These are phyloP conservation scores for Aspergillus sp. DNA, from an alignment of 2,329 filamentous ascomycete species.

Conservation along the genomic window DNA sequence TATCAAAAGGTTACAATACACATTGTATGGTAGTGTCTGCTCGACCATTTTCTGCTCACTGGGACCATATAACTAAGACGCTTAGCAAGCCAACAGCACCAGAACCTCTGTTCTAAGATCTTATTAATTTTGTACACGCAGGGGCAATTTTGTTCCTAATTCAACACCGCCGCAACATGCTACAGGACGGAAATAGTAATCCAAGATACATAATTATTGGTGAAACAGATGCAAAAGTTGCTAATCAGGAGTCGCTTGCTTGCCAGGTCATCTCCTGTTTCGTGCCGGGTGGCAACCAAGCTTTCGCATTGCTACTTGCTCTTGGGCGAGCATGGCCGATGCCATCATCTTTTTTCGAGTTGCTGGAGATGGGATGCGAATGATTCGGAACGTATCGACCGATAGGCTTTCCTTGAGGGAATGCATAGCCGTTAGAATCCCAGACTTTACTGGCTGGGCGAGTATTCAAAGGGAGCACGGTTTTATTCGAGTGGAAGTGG, in stretches of 20 bases:
- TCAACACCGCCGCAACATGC: not conserved
- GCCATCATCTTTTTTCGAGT: slow-evolving; percentile 46
- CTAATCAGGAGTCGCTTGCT: slow-evolving; percentile 42
- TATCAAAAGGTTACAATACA: no score
- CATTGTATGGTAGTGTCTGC: no score
- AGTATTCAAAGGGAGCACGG: slow-evolving; percentile 66
- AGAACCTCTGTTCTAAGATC: not conserved
- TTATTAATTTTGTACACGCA: not conserved
- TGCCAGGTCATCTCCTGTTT: slow-evolving; percentile 85
- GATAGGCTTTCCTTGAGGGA: slow-evolving; percentile 26
- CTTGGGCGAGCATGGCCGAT: slow-evolving; percentile 43
- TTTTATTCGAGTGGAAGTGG: slow-evolving; percentile 62
- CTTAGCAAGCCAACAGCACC: no score
- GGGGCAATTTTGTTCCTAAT: not conserved
- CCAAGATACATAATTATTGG: slow-evolving; percentile 16
- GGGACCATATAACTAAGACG: no score
- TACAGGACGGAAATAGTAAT: not conserved
- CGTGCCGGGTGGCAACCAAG: slow-evolving; percentile 75
- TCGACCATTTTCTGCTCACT: no score
- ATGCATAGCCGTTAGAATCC: slow-evolving; percentile 38
- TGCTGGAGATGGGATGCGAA: slow-evolving; percentile 19
- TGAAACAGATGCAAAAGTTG: slow-evolving; percentile 10
- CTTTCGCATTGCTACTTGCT: slow-evolving; percentile 38
- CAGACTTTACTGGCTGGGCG: slow-evolving; percentile 36
- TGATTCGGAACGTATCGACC: slow-evolving; percentile 22